These are phyloP conservation scores for Penicillium cinerascens DNA, from an alignment of 495 filamentous ascomycete species.

Conservation along the genomic window DNA sequence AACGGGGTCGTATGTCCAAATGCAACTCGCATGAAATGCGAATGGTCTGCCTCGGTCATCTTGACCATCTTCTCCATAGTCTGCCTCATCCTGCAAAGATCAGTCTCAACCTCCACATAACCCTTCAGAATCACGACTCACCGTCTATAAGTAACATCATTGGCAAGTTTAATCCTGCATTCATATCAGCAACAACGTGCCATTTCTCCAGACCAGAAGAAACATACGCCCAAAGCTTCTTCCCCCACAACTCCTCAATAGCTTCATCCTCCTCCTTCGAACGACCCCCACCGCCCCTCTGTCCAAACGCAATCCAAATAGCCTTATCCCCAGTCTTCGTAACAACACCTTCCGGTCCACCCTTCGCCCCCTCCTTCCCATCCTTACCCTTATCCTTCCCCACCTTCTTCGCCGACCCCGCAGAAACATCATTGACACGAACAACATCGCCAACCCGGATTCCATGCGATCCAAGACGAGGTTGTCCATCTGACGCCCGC, in stretches of 20 bases:
- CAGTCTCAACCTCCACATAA: neutral
- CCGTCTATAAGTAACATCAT: conserved; percentile 89
- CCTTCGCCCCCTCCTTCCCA: conserved; percentile 40
- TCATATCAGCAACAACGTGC: conserved; percentile 2
- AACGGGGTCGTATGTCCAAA: conserved; percentile 61
- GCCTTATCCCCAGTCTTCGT: conserved; percentile 57
- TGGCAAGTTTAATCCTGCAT: conserved; percentile 79
- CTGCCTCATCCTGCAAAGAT: conserved; percentile 72
- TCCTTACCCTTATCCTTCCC: conserved; percentile 66
- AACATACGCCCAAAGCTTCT: conserved; percentile 61
- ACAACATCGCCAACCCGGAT: conserved; percentile 87
- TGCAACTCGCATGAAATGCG: conserved; percentile 72
- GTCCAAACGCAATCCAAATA: conserved; percentile 66
- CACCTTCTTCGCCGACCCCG: conserved; percentile 56
- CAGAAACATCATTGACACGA: conserved; percentile 68
- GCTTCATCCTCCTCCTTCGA: conserved; percentile 56
- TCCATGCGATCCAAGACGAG: conserved; percentile 69
- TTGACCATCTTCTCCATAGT: conserved; percentile 78
- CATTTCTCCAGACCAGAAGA: neutral
- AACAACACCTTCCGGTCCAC: conserved; percentile 79
- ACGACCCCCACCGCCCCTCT: conserved; percentile 48
- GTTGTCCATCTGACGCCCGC: conserved; percentile 33
- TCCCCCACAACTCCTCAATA: conserved; percentile 55
- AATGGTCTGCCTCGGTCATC: conserved; percentile 65
- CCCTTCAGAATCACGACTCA: conserved; percentile 45